These are phyloP conservation scores for Xylariaceae sp. DNA, from an alignment of 2,329 filamentous ascomycete genomes.

Conservation along the genomic window DNA sequence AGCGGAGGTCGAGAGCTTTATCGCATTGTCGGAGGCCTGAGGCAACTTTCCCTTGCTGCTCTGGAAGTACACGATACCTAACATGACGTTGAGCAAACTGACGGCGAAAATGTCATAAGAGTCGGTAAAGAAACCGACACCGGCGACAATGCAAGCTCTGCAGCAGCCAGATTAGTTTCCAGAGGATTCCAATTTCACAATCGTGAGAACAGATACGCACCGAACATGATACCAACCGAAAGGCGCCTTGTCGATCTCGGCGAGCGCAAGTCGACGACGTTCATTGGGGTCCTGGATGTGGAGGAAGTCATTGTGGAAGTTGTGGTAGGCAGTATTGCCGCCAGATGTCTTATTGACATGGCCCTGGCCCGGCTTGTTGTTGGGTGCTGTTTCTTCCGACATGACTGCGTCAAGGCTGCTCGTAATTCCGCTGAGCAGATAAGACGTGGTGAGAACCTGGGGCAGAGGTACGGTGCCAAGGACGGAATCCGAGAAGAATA, in stretches of 20 bases:
- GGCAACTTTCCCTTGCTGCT: slow-evolving; percentile 55
- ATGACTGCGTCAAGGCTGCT: slow-evolving; percentile 6
- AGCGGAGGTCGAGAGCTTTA: slow-evolving; percentile 80
- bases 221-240: slow-evolving; percentile 81
- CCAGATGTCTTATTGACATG: slow-evolving; percentile 47
- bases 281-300: slow-evolving; percentile 69
- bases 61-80: slow-evolving; percentile 72
- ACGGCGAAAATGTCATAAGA: slow-evolving; percentile 81
- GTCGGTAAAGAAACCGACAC: slow-evolving; percentile 86
- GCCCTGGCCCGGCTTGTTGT: background rate
- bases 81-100: slow-evolving; percentile 67
- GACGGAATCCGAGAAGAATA: background rate
- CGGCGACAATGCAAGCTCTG: slow-evolving; percentile 69
- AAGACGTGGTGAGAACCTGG: background rate
- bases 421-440: background rate
- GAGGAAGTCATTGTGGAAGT: slow-evolving; percentile 70
- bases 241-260: slow-evolving; percentile 75
- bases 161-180: slow-evolving; percentile 8
- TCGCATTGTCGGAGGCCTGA: slow-evolving; percentile 66
- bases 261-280: slow-evolving; percentile 72
- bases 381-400: slow-evolving; percentile 14
- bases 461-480: background rate
- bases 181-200: background rate
- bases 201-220: slow-evolving; percentile 11
- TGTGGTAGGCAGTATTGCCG: slow-evolving; percentile 69